phyloP scores from a whole-genome alignment of 2,329 filamentous ascomycete genomes.

The Verticillium longisporum region DNA sequence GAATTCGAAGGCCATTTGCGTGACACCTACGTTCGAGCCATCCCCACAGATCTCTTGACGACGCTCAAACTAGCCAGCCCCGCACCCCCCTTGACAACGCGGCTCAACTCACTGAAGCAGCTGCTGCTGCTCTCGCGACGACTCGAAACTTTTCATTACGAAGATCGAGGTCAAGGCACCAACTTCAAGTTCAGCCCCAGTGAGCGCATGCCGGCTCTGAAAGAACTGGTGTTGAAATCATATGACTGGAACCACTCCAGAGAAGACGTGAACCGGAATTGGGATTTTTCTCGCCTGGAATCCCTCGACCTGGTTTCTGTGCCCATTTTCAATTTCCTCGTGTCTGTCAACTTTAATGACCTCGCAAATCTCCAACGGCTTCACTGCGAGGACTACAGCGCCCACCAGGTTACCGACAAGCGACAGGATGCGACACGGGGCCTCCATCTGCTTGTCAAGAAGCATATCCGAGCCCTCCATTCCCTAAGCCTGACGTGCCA shows the following conservation, averaged over 20 bases:
- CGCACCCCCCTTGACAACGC: constrained; percentile 31
- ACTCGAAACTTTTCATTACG: constrained; percentile 33
- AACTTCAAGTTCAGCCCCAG: constrained; percentile 29
- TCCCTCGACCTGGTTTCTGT: constrained; percentile 34
- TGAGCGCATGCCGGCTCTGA: constrained; percentile 36
- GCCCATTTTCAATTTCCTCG: constrained; percentile 36
- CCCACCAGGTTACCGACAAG: constrained; percentile 26
- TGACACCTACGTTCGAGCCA: constrained; percentile 28
- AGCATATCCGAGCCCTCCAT: constrained; percentile 27
- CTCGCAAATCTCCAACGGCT: constrained; percentile 29
- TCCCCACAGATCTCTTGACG: constrained; percentile 28
- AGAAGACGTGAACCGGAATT: constrained; percentile 31
- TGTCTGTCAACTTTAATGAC: constrained; percentile 28
- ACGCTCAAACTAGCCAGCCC: constrained; percentile 33
- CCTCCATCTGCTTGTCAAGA: constrained; percentile 28
- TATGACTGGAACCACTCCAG: constrained; percentile 41
- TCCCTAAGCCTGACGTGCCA: constrained; percentile 34
- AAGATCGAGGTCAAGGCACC: constrained; percentile 36
- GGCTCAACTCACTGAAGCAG: constrained; percentile 32
- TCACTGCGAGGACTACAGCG: constrained; percentile 37
- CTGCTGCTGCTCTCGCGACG: constrained; percentile 28
- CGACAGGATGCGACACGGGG: constrained; percentile 30
- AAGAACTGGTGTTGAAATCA: constrained; percentile 32
- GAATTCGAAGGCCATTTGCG: constrained; percentile 24
- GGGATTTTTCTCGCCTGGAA: constrained; percentile 37